A percentile compares a stretch with the other conserved stretches of the same genome.
Conservation (phyloP, 371 early-diverging fungal species). For the Sporodiniella umbellata region DNA sequence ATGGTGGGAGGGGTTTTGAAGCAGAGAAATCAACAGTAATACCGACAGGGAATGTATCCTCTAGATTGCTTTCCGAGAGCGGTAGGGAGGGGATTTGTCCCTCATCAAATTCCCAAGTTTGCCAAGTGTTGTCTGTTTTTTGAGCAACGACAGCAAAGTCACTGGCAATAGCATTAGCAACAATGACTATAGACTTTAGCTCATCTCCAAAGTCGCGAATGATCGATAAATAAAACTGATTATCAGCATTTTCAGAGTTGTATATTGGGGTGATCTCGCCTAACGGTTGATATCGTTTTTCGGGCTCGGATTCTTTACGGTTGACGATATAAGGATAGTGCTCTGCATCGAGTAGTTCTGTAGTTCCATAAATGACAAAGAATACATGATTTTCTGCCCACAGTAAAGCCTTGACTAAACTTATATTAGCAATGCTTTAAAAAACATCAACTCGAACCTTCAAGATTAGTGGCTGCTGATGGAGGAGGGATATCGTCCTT, state of each 20-base stretch:
- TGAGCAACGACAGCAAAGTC: conserved; percentile 43
- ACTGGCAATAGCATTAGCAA: conserved; percentile 35
- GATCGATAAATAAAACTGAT: conserved; percentile 40
- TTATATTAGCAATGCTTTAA: not conserved
- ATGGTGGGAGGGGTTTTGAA: conserved; percentile 32
- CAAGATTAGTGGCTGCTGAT: not conserved
- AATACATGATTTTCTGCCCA: conserved; percentile 46
- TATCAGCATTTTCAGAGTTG: conserved; percentile 25
- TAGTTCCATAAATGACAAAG: conserved; percentile 23
- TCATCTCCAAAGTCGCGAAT: conserved; percentile 37
- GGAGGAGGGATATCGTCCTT: conserved; percentile 19
- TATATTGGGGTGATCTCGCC: conserved; percentile 40
- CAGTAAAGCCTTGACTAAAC: conserved; percentile 35
- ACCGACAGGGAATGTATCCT: conserved; percentile 45
- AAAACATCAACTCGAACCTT: not conserved
- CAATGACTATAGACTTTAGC: conserved; percentile 25
- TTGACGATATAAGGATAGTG: conserved; percentile 13
- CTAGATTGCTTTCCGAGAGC: conserved; percentile 27
- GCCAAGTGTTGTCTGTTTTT: conserved; percentile 34
- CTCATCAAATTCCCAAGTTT: conserved; percentile 40
- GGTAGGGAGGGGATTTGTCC: conserved; percentile 27
- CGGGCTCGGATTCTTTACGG: not conserved
- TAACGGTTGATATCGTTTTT: conserved; percentile 8
- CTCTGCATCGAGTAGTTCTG: not conserved
- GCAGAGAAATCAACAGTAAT: conserved; percentile 41